Conservation (phyloP, 352 stramenopile genomes). For the Pseudoperonospora humuli region DNA sequence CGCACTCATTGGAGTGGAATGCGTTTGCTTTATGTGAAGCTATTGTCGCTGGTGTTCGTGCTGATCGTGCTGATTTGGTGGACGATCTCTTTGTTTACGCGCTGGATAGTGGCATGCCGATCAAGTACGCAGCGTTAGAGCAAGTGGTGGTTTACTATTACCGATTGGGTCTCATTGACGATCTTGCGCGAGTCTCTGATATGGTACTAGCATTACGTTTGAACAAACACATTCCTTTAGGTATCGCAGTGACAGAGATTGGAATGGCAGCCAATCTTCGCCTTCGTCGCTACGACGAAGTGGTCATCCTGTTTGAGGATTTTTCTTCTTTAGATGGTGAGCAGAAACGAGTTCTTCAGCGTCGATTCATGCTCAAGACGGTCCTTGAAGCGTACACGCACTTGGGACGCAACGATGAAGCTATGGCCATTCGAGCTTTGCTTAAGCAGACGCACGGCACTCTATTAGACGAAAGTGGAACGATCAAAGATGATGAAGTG, state of each 20-base stretch:
- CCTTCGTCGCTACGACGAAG: conserved; percentile 49
- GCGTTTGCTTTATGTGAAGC: conserved; percentile 57
- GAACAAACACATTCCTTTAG: conserved; percentile 69
- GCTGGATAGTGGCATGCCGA: conserved; percentile 50
- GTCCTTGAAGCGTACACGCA: conserved; percentile 43
- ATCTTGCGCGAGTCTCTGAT: conserved; percentile 50
- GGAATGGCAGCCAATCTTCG: conserved; percentile 62
- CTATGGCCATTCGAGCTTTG: conserved; percentile 47
- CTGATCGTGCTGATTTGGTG: conserved; percentile 42
- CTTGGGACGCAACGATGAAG: conserved; percentile 50
- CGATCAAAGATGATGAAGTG: not conserved
- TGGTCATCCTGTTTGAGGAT: conserved; percentile 66
- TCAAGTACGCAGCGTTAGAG: conserved; percentile 75
- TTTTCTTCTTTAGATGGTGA: conserved; percentile 56
- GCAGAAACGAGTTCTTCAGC: conserved; percentile 43
- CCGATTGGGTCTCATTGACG: conserved; percentile 46
- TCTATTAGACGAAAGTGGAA: conserved; percentile 12
- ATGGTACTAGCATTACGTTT: conserved; percentile 58
- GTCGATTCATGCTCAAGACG: conserved; percentile 54
- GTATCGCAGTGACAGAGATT: conserved; percentile 65
- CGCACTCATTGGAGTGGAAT: conserved; percentile 53
- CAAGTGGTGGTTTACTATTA: conserved; percentile 66
- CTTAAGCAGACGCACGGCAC: conserved; percentile 30
- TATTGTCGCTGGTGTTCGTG: conserved; percentile 42
- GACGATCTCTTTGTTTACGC: conserved; percentile 54